phyloP scores from a whole-genome alignment of 306 rosid species.

The Arachis stenosperma region DNA sequence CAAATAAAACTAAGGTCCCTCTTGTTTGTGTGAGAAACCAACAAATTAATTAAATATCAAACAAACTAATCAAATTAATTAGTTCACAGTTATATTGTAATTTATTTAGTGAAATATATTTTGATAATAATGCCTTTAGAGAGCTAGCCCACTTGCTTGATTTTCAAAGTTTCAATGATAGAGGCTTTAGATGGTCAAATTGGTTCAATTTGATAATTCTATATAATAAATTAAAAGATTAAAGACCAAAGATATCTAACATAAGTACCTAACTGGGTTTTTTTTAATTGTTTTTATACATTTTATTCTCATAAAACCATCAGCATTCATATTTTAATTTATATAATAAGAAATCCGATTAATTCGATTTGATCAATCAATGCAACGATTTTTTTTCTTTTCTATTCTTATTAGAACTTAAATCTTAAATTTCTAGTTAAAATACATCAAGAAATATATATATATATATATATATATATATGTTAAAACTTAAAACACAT shows the following conservation, averaged over 20 bases:
- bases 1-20: slow-evolving; percentile 8
- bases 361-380: too few species aligned
- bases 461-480: too few species aligned
- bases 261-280: background rate
- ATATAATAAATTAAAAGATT: background rate
- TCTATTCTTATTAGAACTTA: too few species aligned
- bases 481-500: too few species aligned
- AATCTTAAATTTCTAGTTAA: too few species aligned
- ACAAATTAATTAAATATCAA: slow-evolving; percentile 5
- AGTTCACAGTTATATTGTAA: background rate
- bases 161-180: slow-evolving; percentile 16
- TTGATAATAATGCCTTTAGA: background rate
- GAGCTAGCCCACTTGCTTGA: background rate
- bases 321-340: too few species aligned
- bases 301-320: too few species aligned
- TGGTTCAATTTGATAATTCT: slow-evolving; percentile 35
- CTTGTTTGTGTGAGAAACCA: slow-evolving; percentile 22
- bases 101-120: background rate
- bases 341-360: too few species aligned
- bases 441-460: too few species aligned
- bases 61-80: background rate
- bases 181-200: slow-evolving; percentile 1
- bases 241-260: slow-evolving; percentile 16
- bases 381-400: too few species aligned
- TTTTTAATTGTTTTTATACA: too few species aligned